Evolutionary conservation across 2,329 filamentous ascomycete species (phyloP), one percentile per base, ranked within the genome.

Genomic region (Phyllosticta citribraziliensis): DNA sequence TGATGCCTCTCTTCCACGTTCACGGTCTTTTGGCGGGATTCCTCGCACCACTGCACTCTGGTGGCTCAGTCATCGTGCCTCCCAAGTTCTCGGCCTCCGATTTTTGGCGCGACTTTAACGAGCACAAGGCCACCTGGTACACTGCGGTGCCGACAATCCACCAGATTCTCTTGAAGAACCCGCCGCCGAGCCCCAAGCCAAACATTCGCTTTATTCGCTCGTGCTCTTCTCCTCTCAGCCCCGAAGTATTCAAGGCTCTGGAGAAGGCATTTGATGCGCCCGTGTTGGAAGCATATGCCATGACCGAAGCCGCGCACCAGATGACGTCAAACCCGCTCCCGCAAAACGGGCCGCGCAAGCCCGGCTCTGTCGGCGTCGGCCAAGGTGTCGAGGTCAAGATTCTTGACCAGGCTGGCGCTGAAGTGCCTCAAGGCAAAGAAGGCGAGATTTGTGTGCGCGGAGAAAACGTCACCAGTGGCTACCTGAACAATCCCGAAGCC

Each of bases 61-160:
- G 87, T 30, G 89, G 90, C 60, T 92, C 89, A 6, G 88, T 91
- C 63, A 80, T 96, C 62, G 87, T 95, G 5, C 90, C 90, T 2
- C 69, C 80, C 58, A 88, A 86, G 69, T 95, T 95, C 81, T 93
- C 89, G 3, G 89, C 91, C 9, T 82, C 83, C 1, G 86, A 89
- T 20, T 96, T 96, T 76, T 96, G 91, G 91, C 73, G 75, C 24
- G 87, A 94, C 72, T 94, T 94, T 69, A 80, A 80, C 66, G 78
- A 80, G 5, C 80, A 91, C 77, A 80, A 84, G 65, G 91, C 90
- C 25, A 96, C 90, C 72, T 96, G 91, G 91, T 96, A 94, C 76
- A 94, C 90, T 0, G 91, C 91, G 0, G 91, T 94, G n/a, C 91
- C 91, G 1, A 95, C 91, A 0, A 95, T 96, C 71, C 91, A 95